Conservation (phyloP, 176 grass and related monocot species). For the Lolium perenne region DNA sequence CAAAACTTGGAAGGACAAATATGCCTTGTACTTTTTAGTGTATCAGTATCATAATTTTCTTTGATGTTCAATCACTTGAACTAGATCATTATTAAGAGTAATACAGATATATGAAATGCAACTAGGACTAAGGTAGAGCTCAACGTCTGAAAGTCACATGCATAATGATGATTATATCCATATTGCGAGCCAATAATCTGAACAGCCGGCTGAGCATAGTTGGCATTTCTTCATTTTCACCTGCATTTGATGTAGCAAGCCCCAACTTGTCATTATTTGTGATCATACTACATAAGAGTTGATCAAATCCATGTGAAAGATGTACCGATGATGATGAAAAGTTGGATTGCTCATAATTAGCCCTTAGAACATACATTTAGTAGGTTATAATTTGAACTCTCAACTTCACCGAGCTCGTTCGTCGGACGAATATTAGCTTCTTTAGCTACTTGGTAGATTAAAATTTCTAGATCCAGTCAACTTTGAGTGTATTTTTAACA, state of each 20-base stretch:
- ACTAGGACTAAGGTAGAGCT: too few species aligned
- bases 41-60: too few species aligned
- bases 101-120: too few species aligned
- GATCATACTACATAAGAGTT: not conserved
- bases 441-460: not conserved
- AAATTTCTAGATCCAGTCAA: not conserved
- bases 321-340: not conserved
- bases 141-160: too few species aligned
- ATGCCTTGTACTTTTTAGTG: too few species aligned
- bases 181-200: not conserved
- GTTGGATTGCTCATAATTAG: not conserved
- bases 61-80: too few species aligned
- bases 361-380: not conserved
- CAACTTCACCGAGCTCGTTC: not conserved
- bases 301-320: not conserved
- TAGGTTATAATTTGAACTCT: not conserved
- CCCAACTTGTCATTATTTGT: not conserved
- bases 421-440: conserved; percentile 6
- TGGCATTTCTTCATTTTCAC: not conserved
- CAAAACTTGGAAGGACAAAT: too few species aligned
- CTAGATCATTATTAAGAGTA: too few species aligned
- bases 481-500: not conserved
- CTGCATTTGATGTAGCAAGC: not conserved
- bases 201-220: not conserved
- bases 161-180: too few species aligned